A percentile compares a stretch with the other conserved stretches of the same genome.
Conservation (phyloP, 2,329 filamentous ascomycete species). For the Xylariaceae sp. region DNA sequence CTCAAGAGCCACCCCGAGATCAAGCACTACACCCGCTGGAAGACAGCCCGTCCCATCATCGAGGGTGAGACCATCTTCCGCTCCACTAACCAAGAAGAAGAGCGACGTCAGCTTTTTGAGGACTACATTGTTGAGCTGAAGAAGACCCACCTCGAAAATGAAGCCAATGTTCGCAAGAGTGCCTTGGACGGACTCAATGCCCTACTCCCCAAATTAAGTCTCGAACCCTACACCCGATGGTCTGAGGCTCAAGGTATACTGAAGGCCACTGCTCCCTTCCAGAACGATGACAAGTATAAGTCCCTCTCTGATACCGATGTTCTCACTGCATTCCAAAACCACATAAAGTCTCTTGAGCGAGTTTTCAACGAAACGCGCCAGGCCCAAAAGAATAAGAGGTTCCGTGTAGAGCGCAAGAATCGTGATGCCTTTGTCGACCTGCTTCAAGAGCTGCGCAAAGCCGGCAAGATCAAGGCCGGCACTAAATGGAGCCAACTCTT, state of each 20-base stretch:
- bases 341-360: slow-evolving; percentile 89
- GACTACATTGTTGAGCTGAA: slow-evolving; percentile 88
- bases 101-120: slow-evolving; percentile 86
- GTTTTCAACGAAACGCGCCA: slow-evolving; percentile 89
- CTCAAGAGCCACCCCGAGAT: slow-evolving; percentile 95
- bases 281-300: slow-evolving; percentile 81
- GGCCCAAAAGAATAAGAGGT: slow-evolving; percentile 77
- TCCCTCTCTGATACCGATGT: slow-evolving; percentile 84
- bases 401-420: slow-evolving; percentile 79
- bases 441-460: slow-evolving; percentile 68
- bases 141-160: slow-evolving; percentile 73
- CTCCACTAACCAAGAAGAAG: slow-evolving; percentile 81
- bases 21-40: slow-evolving; percentile 95
- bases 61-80: slow-evolving; percentile 95
- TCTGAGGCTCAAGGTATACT: slow-evolving; percentile 82
- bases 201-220: slow-evolving; percentile 73
- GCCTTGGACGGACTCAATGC: slow-evolving; percentile 81
- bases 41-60: slow-evolving; percentile 89
- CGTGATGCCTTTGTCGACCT: slow-evolving; percentile 78
- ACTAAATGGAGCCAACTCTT: slow-evolving; percentile 86
- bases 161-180: slow-evolving; percentile 68
- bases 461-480: slow-evolving; percentile 82
- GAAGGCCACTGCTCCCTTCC: slow-evolving; percentile 72
- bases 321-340: slow-evolving; percentile 87
- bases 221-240: slow-evolving; percentile 95